These are phyloP conservation scores for Stagonosporopsis chrysanthemi DNA, from an alignment of 2,329 filamentous ascomycete genomes.

Conservation along the genomic window DNA sequence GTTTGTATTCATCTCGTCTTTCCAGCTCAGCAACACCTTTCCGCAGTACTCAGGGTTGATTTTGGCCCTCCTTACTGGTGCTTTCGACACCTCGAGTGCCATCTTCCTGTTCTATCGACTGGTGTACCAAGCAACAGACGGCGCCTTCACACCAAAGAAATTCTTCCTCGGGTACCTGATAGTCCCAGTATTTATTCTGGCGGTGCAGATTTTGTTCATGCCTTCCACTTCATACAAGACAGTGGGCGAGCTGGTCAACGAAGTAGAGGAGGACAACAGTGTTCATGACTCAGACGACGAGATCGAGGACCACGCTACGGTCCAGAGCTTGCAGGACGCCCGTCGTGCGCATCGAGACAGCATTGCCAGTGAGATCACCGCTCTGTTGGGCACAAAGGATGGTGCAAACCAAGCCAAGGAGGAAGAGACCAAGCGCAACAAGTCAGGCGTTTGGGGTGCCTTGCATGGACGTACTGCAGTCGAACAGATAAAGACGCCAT, in stretches of 20 bases:
- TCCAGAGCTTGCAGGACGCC: conserved; percentile 60
- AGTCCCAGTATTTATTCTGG: conserved; percentile 56
- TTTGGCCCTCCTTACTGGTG: conserved; percentile 59
- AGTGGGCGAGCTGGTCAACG: conserved; percentile 79
- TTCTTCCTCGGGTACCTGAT: conserved; percentile 60
- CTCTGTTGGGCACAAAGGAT: conserved; percentile 71
- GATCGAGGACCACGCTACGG: conserved; percentile 56
- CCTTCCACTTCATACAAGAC: conserved; percentile 58
- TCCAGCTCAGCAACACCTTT: conserved; percentile 61
- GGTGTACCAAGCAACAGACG: conserved; percentile 54
- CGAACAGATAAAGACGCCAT: conserved; percentile 78
- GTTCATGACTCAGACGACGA: conserved; percentile 64
- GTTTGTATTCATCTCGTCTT: conserved; percentile 60
- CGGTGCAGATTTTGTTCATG: conserved; percentile 57
- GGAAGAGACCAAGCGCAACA: conserved; percentile 74
- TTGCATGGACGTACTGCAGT: conserved; percentile 76
- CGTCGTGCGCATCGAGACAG: conserved; percentile 67
- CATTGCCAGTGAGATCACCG: conserved; percentile 74
- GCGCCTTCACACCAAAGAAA: conserved; percentile 54
- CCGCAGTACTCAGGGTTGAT: conserved; percentile 59
- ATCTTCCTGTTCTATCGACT: conserved; percentile 58
- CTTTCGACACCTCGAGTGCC: conserved; percentile 59
- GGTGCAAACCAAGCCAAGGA: conserved; percentile 68
- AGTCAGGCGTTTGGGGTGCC: conserved; percentile 84
- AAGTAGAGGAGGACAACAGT: conserved; percentile 64